These are phyloP conservation scores for Gynochthodes officinalis DNA, from an alignment of 257 asterid genomes.

Conservation along the genomic window DNA sequence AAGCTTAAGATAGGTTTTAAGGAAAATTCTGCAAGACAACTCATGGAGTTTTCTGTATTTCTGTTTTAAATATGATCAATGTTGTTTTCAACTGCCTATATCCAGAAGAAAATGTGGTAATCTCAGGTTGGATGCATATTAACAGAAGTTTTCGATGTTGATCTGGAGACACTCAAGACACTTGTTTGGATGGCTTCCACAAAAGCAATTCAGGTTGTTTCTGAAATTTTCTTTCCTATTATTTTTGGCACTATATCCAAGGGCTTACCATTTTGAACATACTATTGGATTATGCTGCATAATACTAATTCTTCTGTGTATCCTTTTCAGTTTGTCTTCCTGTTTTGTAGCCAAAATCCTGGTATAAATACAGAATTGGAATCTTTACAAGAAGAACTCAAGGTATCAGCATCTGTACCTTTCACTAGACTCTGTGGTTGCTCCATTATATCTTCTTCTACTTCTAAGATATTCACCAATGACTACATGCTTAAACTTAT, in stretches of 20 bases:
- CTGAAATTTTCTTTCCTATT: constrained; percentile 7
- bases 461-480: not conserved
- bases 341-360: constrained; percentile 41
- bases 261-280: not conserved
- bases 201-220: constrained; percentile 60
- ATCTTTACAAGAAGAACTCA: constrained; percentile 46
- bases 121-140: constrained; percentile 74
- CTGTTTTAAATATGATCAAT: not conserved
- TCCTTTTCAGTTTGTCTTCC: constrained; percentile 58
- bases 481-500: not conserved
- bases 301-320: not conserved
- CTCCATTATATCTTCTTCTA: not conserved
- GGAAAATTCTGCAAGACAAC: not conserved
- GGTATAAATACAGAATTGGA: constrained; percentile 31
- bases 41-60: not conserved
- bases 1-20: not conserved
- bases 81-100: not conserved
- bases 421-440: not conserved
- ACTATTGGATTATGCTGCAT: not conserved
- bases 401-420: constrained; percentile 30
- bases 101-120: constrained; percentile 10
- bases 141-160: constrained; percentile 42
- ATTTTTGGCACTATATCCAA: not conserved
- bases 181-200: constrained; percentile 60
- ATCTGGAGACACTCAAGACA: constrained; percentile 51